A percentile compares a stretch with the other conserved stretches of the same genome.
These are phyloP conservation scores for Candida dajiaensis DNA, from an alignment of 805 yeast genomes.

Conservation along the genomic window DNA sequence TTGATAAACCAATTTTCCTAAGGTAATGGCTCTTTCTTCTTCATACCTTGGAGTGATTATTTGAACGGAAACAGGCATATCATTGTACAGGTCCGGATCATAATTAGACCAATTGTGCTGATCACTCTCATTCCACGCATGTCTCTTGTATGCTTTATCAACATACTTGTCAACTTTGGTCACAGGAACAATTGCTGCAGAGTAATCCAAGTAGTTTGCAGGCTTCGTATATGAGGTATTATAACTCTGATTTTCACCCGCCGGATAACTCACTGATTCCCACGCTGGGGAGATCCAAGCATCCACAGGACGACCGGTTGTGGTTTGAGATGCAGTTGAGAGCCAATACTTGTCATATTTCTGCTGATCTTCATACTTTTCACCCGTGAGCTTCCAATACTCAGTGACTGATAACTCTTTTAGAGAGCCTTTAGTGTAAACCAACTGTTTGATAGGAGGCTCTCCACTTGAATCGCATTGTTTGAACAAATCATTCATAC, in stretches of 20 bases:
- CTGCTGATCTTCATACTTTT: slow-evolving; percentile 31
- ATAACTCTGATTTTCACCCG: slow-evolving; percentile 33
- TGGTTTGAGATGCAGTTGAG: slow-evolving; percentile 27
- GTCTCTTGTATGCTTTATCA: slow-evolving; percentile 21
- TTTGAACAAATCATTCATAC: slow-evolving; percentile 13
- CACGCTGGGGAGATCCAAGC: slow-evolving; percentile 43
- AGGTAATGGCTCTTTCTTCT: slow-evolving; percentile 37
- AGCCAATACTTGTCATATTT: slow-evolving; percentile 33
- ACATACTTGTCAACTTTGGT: slow-evolving; percentile 32
- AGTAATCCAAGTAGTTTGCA: slow-evolving; percentile 35
- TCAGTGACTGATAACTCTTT: slow-evolving; percentile 20
- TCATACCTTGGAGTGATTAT: slow-evolving; percentile 47
- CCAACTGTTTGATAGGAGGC: slow-evolving; percentile 26
- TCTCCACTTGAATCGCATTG: slow-evolving; percentile 26
- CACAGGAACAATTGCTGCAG: slow-evolving; percentile 38
- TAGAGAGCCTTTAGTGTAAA: slow-evolving; percentile 10
- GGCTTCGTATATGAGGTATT: slow-evolving; percentile 38
- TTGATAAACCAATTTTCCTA: slow-evolving; percentile 2
- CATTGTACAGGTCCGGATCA: slow-evolving; percentile 39
- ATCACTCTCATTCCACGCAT: slow-evolving; percentile 26
- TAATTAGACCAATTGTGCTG: slow-evolving; percentile 31
- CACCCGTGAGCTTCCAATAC: slow-evolving; percentile 35
- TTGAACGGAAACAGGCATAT: slow-evolving; percentile 53
- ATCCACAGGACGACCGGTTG: slow-evolving; percentile 37
- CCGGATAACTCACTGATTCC: slow-evolving; percentile 33